Evolutionary conservation across 768 basidiomycete genomes (phyloP).

Genomic region (Cubamyces lactineus): DNA sequence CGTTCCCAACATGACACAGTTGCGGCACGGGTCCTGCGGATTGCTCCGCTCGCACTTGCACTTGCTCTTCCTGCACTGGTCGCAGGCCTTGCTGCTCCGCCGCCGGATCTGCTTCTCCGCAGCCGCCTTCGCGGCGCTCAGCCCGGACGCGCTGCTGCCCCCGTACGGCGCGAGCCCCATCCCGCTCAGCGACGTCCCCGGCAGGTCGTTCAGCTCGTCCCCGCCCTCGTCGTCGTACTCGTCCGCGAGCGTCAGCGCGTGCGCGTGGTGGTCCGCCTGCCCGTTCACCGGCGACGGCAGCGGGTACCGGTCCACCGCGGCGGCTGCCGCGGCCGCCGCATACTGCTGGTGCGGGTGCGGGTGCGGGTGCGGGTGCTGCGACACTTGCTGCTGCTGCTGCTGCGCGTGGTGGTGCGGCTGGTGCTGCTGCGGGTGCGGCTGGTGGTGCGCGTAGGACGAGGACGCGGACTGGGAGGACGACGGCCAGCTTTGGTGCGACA

Average conservation of each 20-base stretch:
- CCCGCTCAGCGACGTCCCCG: constrained; percentile 33
- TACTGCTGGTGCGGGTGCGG: constrained; percentile 16
- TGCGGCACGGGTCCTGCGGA: constrained; percentile 70
- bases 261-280: constrained; percentile 22
- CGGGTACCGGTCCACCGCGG: constrained; percentile 28
- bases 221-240: constrained; percentile 60
- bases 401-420: constrained; percentile 15
- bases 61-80: constrained; percentile 78
- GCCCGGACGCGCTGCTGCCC: constrained; percentile 25
- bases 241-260: constrained; percentile 28
- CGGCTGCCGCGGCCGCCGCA: constrained; percentile 4
- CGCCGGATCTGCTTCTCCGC: constrained; percentile 62
- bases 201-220: constrained; percentile 58
- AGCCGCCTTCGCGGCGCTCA: constrained; percentile 22
- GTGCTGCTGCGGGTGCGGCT: constrained; percentile 18
- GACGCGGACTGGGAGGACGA: constrained; percentile 26
- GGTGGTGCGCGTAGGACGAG: constrained; percentile 26
- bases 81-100: constrained; percentile 86
- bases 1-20: constrained; percentile 72
- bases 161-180: constrained; percentile 26
- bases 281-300: constrained; percentile 45
- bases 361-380: constrained; percentile 18
- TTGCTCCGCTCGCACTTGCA: constrained; percentile 79
- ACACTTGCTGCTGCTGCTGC: not conserved
- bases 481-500: constrained; percentile 27